Evolutionary conservation across 2,329 filamentous ascomycete genomes (phyloP), one percentile per base, ranked within the genome.

Genomic region (Hypoxylon sp.): DNA sequence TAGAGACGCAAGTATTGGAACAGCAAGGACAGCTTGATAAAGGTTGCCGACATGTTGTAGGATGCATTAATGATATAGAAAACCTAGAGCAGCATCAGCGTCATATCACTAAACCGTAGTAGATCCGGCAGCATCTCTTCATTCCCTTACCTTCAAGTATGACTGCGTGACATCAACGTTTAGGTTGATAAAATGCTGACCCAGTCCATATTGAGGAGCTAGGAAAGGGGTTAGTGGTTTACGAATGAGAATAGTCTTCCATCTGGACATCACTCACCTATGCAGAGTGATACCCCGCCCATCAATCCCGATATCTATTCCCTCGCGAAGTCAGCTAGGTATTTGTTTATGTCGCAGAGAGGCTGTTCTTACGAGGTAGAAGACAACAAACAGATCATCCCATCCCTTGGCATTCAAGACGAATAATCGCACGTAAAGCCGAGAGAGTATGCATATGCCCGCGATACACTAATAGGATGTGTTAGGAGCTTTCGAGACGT

Each of bases 1-100:
- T 59, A 67, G 25, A 66, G 44, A 7, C 65, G 62, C 17, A 67
- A 51, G 30, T 62, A 67, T 41, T 67, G 65, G 31, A 65, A 59
- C 21, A 67, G 41, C 13, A 67, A 59, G 7, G 63, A 61, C 23
- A 67, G 47, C 42, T 67, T 67, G 27, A 67, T 62, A 2, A 67
- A 35, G 2, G 57, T 48, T 6, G 61, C 59, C 21, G 64, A 62
- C n/a, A 61, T 51, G 16, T 50, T 57, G 50, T 66, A 66, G 2
- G 54, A 49, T 2, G 54, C 61, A 23, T 62, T 64, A n/a, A 44
- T 35, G 11, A 64, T 38, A 38, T 67, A 67, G 25, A 63, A 61
- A 11, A 44, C 35, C 62, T 67, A 35, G 26, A 15, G 34, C 2
- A n/a, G n/a, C n/a, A n/a, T n/a, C n/a, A n/a, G n/a, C n/a, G n/a